Percentiles rank a stretch among this genome's conserved stretches.
phyloP scores from a whole-genome alignment of 2,329 filamentous ascomycete genomes.

The Acarospora socialis region DNA sequence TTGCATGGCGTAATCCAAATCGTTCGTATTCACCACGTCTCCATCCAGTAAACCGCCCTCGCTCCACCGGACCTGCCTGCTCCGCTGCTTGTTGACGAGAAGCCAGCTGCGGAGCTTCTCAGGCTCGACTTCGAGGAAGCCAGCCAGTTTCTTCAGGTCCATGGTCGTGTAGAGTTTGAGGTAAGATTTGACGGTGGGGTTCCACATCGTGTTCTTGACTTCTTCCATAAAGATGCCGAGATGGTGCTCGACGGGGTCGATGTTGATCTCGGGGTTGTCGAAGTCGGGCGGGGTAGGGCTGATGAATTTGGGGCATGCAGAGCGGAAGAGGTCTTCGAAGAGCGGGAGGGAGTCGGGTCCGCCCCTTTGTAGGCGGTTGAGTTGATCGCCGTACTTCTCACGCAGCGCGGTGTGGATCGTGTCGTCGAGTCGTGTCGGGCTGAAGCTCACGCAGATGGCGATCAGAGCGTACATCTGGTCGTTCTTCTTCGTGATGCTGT shows the following conservation, averaged over 20 bases:
- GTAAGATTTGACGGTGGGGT: conserved; percentile 95
- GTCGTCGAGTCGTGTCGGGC: conserved; percentile 92
- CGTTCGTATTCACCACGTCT: conserved; percentile 82
- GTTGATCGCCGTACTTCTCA: conserved; percentile 98
- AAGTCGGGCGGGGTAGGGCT: conserved; percentile 94
- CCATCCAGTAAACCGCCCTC: conserved; percentile 84
- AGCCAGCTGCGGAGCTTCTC: conserved; percentile 90
- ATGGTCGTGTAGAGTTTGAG: conserved; percentile 98
- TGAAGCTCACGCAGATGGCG: conserved; percentile 96
- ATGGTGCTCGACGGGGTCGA: conserved; percentile 96
- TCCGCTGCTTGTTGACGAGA: conserved; percentile 96
- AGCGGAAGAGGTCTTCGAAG: conserved; percentile 95
- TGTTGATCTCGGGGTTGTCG: conserved; percentile 87
- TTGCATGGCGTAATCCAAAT: conserved; percentile 94
- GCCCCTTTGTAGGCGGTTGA: conserved; percentile 89
- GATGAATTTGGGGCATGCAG: conserved; percentile 99
- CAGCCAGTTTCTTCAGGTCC: conserved; percentile 95
- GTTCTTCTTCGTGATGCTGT: conserved; percentile 99
- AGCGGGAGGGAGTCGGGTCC: conserved; percentile 89
- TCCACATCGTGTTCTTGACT: conserved; percentile 98
- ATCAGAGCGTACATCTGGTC: conserved; percentile 99
- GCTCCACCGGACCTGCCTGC: conserved; percentile 86
- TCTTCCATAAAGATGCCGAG: conserved; percentile 98
- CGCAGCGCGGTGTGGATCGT: conserved; percentile 96
- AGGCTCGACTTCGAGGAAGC: conserved; percentile 93